Evolutionary conservation across 371 early-diverging fungal species (phyloP).

Genomic region (Mortierella sp.): DNA sequence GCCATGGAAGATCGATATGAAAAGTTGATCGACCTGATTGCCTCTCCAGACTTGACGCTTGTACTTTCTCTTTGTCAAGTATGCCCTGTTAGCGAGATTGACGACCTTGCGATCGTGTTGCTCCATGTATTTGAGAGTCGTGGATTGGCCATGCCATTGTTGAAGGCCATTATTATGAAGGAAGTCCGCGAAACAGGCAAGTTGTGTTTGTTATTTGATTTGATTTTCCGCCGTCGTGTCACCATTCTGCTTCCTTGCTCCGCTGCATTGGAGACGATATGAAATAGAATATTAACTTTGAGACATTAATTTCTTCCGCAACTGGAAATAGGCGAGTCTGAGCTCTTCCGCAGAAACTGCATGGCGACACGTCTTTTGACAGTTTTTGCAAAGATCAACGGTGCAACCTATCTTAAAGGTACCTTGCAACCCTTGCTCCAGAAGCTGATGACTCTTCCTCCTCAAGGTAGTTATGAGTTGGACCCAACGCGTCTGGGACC

Average conservation of each 20-base stretch:
- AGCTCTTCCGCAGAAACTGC: constrained; percentile 91
- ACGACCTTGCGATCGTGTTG: constrained; percentile 84
- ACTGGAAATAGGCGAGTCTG: constrained; percentile 75
- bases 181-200: constrained; percentile 84
- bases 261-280: constrained; percentile 4
- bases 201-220: constrained; percentile 6
- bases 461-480: constrained; percentile 75
- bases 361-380: constrained; percentile 90
- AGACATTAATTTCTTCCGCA: neutral
- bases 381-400: constrained; percentile 83
- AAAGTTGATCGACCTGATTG: constrained; percentile 75
- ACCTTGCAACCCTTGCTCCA: constrained; percentile 82
- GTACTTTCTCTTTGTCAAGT: constrained; percentile 88
- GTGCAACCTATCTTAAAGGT: constrained; percentile 83
- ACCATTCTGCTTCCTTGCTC: neutral
- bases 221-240: no score
- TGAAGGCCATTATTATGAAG: constrained; percentile 84
- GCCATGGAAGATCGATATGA: constrained; percentile 79
- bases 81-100: constrained; percentile 87
- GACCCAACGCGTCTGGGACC: constrained; percentile 83
- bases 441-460: constrained; percentile 60
- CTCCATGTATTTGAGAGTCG: constrained; percentile 84
- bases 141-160: constrained; percentile 72
- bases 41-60: constrained; percentile 69
- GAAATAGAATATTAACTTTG: constrained; percentile 16